These are phyloP conservation scores for Tephrocybe sp. DNA, from an alignment of 768 basidiomycete genomes.

Conservation along the genomic window DNA sequence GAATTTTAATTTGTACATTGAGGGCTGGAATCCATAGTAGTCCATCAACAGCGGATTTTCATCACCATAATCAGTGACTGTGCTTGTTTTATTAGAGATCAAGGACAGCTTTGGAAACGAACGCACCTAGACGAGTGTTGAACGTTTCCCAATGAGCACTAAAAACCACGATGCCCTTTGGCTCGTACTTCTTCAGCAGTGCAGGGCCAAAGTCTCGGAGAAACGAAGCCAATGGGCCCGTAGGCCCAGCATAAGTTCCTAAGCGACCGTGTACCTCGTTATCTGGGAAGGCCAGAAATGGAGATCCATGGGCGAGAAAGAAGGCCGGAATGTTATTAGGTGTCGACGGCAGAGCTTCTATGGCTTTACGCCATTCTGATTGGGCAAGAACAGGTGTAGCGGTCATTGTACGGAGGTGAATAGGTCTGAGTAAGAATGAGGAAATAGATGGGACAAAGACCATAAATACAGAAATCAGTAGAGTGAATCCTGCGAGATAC, in stretches of 20 bases:
- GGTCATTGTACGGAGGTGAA: slow-evolving; percentile 8
- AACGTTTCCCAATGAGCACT: slow-evolving; percentile 80
- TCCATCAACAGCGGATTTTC: slow-evolving; percentile 75
- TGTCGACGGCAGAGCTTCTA: slow-evolving; percentile 52
- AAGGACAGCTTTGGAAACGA: neutral
- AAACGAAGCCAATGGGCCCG: slow-evolving; percentile 55
- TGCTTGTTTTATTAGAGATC: neutral
- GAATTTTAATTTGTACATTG: slow-evolving; percentile 63
- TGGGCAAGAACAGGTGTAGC: slow-evolving; percentile 31
- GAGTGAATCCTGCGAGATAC: slow-evolving; percentile 4
- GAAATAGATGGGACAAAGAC: neutral
- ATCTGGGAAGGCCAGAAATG: slow-evolving; percentile 42
- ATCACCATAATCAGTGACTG: slow-evolving; percentile 76
- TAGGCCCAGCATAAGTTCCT: slow-evolving; percentile 38
- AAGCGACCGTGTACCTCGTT: slow-evolving; percentile 16
- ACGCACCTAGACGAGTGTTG: slow-evolving; percentile 53
- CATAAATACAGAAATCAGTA: slow-evolving; percentile 6
- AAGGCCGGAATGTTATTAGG: slow-evolving; percentile 68
- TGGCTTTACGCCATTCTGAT: slow-evolving; percentile 47
- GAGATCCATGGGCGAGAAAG: slow-evolving; percentile 75
- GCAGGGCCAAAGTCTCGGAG: slow-evolving; percentile 63
- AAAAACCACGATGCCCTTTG: slow-evolving; percentile 78
- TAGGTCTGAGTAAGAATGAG: neutral
- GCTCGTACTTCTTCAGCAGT: slow-evolving; percentile 66
- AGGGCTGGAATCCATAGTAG: slow-evolving; percentile 64